Conservation (phyloP, 768 basidiomycete species). For the Termitomyces sp. region DNA sequence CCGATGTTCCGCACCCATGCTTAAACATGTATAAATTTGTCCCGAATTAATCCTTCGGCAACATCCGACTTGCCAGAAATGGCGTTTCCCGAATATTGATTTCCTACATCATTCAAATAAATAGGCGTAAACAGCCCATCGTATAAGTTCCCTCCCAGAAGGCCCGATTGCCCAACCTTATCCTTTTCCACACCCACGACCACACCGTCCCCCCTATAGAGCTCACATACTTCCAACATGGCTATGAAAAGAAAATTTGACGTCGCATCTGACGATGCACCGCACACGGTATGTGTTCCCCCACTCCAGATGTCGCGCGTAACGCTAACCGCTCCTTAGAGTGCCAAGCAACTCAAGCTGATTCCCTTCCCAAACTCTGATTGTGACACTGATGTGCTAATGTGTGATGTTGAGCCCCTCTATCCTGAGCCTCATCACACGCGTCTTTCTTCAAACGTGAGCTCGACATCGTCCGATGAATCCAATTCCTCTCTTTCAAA, state of each 20-base stretch:
- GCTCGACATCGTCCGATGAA: constrained; percentile 46
- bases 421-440: constrained; percentile 50
- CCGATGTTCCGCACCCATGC: not conserved
- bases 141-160: constrained; percentile 24
- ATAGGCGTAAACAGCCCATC: constrained; percentile 18
- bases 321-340: constrained; percentile 27
- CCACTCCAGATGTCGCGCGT: constrained; percentile 13
- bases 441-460: constrained; percentile 62
- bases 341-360: constrained; percentile 66
- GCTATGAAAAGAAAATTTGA: constrained; percentile 75
- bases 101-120: constrained; percentile 9
- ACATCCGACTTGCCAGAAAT: not conserved
- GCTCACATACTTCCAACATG: constrained; percentile 35
- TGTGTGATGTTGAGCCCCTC: constrained; percentile 64
- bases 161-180: constrained; percentile 11
- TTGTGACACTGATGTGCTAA: constrained; percentile 59
- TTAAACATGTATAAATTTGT: not conserved
- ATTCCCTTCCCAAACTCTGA: constrained; percentile 69
- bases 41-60: not conserved
- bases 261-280: constrained; percentile 47
- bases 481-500: constrained; percentile 40
- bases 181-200: constrained; percentile 11
- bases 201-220: constrained; percentile 9
- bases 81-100: not conserved
- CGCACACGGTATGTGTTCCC: constrained; percentile 37